Conservation (phyloP, 73 alveolate species). For the Blepharisma japonicum region DNA sequence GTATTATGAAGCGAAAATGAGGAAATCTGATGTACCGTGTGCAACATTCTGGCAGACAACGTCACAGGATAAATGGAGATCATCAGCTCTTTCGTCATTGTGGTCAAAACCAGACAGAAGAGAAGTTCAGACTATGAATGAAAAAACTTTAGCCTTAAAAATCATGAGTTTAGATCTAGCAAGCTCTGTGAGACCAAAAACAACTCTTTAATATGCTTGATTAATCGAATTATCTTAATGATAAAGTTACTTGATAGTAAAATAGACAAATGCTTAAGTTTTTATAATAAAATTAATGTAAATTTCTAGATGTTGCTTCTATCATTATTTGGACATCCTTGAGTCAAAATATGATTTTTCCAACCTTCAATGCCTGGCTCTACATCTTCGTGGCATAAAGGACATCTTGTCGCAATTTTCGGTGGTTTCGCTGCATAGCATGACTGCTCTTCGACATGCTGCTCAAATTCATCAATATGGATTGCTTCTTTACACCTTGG, state of each 20-base stretch:
- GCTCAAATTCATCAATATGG: conserved; percentile 71
- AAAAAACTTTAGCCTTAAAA: conserved; percentile 64
- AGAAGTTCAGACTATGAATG: conserved; percentile 52
- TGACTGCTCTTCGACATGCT: conserved; percentile 65
- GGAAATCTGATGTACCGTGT: conserved; percentile 43
- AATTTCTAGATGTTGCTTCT: conserved; percentile 67
- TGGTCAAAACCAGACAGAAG: conserved; percentile 53
- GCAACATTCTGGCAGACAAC: conserved; percentile 44
- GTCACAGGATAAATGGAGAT: conserved; percentile 64
- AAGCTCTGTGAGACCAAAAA: conserved; percentile 60
- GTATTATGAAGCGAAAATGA: conserved; percentile 48
- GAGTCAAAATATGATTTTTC: conserved; percentile 80
- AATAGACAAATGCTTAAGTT: conserved; percentile 68
- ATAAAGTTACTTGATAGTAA: conserved; percentile 72
- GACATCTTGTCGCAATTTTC: conserved; percentile 87
- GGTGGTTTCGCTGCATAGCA: conserved; percentile 50
- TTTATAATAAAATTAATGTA: conserved; percentile 63
- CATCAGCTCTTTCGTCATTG: conserved; percentile 67
- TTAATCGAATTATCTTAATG: conserved; percentile 77
- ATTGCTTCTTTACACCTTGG: conserved; percentile 92
- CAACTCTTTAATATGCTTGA: conserved; percentile 75
- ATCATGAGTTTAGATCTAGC: conserved; percentile 65
- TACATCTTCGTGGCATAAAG: conserved; percentile 94
- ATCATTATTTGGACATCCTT: conserved; percentile 86
- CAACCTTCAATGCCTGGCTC: conserved; percentile 83